Base-by-base conservation (phyloP, 2,329 filamentous ascomycete genomes). In the Colletotrichum sp. region DNA sequence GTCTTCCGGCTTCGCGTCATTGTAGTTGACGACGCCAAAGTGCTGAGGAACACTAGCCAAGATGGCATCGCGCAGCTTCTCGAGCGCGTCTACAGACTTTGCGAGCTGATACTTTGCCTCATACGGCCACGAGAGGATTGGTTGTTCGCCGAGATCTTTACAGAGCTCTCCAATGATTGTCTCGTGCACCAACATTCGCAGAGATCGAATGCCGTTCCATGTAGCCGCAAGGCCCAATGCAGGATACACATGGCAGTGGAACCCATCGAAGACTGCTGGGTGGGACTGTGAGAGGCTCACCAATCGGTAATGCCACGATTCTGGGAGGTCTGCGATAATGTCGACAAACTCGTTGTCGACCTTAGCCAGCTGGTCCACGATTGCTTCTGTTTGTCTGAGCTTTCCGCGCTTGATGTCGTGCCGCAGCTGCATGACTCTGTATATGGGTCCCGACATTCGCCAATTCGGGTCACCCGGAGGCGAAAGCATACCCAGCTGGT, bases 1-100 rank as follows among this genome's bases (percentile, higher is more conserved):
- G 34, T 75, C 77, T 52, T 80, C 80, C 32, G 81, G 79, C 59
- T 79, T 81, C 21, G 84, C 81, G 76, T 86, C 85, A 65, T 81
- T 81, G 13, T 86, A 83, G 73, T 83, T 86, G 63, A 90, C 83
- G n/a, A 89, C 81, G 36, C 88, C 88, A 59, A 89, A 87, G 77
- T 89, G 86, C 78, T 90, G 88, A 1, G 88, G 88, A 3, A 89
- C 85, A 68, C 85, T 89, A 60, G 88, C 87, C 55, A 86, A 81
- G 63, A 89, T 85, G 32, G 85, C 85, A 59, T 85, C 81, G 68
- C 85, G 82, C 30, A 89, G 81, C 66, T 82, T 82, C 67, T 84
- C 81, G 34, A 89, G 81, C 71, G 85, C 77, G 39, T 80, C 81
- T 70, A 85, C 84, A 6, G 83, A 82, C 74, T 82, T 85, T 24